A percentile compares a stretch with the other conserved stretches of the same genome.
Evolutionary conservation across 2,329 filamentous ascomycete genomes (phyloP).

Genomic region (Colletotrichum orchidophilum): DNA sequence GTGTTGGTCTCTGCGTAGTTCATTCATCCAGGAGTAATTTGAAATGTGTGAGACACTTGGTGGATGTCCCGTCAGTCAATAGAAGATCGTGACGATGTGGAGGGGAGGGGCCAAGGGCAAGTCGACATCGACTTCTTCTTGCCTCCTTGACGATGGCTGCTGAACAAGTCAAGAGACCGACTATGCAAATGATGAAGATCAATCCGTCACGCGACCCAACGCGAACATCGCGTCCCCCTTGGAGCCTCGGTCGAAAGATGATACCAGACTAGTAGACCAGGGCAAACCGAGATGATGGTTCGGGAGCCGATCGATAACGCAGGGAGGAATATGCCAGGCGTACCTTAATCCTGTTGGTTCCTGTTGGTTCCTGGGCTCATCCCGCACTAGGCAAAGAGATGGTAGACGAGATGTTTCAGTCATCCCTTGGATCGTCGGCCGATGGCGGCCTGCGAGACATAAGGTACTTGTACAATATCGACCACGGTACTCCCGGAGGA

Average conservation of each 20-base stretch:
- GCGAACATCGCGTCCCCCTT: background rate
- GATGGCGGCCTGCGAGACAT: background rate
- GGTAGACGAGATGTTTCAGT: background rate
- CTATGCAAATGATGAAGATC: no score
- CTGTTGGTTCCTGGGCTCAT: background rate
- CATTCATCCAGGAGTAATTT: background rate
- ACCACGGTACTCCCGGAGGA: background rate
- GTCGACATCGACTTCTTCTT: background rate
- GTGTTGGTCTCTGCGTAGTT: conserved; percentile 11
- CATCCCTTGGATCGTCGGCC: conserved; percentile 18
- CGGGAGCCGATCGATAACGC: background rate
- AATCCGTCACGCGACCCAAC: background rate
- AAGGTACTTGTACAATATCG: background rate
- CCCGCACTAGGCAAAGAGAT: background rate
- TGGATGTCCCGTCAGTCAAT: background rate
- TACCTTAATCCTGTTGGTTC: background rate
- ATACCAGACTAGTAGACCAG: background rate
- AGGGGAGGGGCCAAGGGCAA: background rate
- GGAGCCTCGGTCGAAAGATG: background rate
- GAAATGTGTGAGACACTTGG: background rate
- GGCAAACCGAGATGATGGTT: background rate
- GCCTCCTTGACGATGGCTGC: background rate
- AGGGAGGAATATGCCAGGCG: background rate
- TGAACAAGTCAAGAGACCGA: background rate
- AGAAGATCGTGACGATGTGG: background rate